Base-by-base conservation (phyloP, 2,329 filamentous ascomycete species). In the Teratosphaeria viscida region DNA sequence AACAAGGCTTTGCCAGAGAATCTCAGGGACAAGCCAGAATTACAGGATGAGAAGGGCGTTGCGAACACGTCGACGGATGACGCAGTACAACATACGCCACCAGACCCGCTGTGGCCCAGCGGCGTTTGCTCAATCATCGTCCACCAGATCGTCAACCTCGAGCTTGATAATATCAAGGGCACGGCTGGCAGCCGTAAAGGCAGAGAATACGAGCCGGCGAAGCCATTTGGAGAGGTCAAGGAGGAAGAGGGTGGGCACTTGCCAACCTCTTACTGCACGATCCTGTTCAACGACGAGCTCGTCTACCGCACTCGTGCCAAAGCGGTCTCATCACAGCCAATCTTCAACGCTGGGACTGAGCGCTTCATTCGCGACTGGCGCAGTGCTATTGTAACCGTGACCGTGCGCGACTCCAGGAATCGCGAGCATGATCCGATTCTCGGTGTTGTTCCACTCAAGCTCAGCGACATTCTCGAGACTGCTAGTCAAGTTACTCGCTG, bases 281-380 rank as follows among this genome's bases (percentile, higher is more conserved):
- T 99, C 58, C 76, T 94, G 11, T 80, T 89, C 73, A 96, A 96
- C 66, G 92, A 97, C 68, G 85, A 95, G 67, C 75, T 96, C 76
- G 80, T 91, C 19, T 97, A 96, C 78, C 91, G 92, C 70, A 97
- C 92, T n/a, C 85, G 94, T 69, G 85, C 90, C 39, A 97, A 99
- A 78, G 92, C 92, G 3, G 88, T 95, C 7, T 95, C 89, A 39
- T 95, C 90, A 57, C 92, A 95, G 72, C 94, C 94, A 1, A 96
- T 97, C 64, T 97, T 96, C 81, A 96, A 97, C 67, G 92, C 94
- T 2, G 92, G 92, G 61, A 96, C 92, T 0, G 94, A 99, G 71
- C 84, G 88, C 12, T 97, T 97, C 67, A 78, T 97, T 34, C 87
- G 92, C 26, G 92, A 99, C 70, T 99, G 94, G 94, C 83, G 90